phyloP scores from a whole-genome alignment of 108 stramenopile species.

The Discostella stelligeroides region DNA sequence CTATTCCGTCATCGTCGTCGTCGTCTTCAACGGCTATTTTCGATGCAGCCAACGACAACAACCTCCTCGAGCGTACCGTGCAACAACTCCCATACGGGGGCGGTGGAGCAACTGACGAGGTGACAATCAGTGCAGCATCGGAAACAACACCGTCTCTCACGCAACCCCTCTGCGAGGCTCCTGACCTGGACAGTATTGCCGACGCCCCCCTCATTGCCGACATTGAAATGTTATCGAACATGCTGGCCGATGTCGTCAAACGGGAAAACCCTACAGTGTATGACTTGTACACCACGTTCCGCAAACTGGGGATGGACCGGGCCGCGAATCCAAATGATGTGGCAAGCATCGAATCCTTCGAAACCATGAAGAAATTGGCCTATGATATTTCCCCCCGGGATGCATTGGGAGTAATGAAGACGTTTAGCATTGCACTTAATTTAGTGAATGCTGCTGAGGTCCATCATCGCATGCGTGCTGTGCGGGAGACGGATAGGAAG shows the following conservation, averaged over 20 bases:
- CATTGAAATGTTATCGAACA: conserved; percentile 74
- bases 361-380: conserved; percentile 64
- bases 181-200: conserved; percentile 19
- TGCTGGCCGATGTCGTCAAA: conserved; percentile 71
- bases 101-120: no score
- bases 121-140: not conserved
- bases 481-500: conserved; percentile 43
- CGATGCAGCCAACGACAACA: no score
- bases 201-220: conserved; percentile 59
- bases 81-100: no score
- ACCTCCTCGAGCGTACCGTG: no score
- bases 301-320: conserved; percentile 65
- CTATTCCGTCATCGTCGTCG: not conserved
- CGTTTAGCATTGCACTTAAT: conserved; percentile 72
- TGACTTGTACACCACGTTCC: conserved; percentile 68
- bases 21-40: no score
- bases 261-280: conserved; percentile 66
- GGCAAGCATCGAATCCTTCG: conserved; percentile 29
- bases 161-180: conserved; percentile 17
- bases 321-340: conserved; percentile 54
- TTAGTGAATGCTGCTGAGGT: conserved; percentile 87
- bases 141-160: conserved; percentile 4
- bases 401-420: conserved; percentile 74
- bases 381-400: conserved; percentile 57
- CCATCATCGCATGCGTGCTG: conserved; percentile 76